Evolutionary conservation across 2,329 filamentous ascomycete species (phyloP), one percentile per base, ranked within the genome.

Genomic region (Aureobasidium mangrovei): DNA sequence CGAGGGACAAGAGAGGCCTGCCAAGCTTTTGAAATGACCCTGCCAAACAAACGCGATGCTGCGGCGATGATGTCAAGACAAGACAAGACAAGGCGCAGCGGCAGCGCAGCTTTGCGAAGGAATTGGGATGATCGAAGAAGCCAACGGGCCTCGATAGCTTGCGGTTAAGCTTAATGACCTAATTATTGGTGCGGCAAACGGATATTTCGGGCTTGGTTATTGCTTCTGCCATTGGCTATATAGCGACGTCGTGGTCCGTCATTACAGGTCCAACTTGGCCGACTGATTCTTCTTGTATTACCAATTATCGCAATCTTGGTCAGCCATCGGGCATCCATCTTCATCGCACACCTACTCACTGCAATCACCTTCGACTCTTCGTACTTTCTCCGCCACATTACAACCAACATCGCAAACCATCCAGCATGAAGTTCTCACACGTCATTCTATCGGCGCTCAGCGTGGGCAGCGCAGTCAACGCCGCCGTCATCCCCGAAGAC

Each of bases 1-100:
- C 32, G 7, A 18, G 18, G 18, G 18, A 18, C 18, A 18, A 18
- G 18, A 18, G 18, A 18, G 18, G 18, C 18, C 18, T 18, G 18
- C 18, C 18, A 18, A 18, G 18, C 18, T 18, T 18, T 18, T 18
- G 18, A 18, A n/a, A 35, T 4, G 33, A 48, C 45, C 33, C 45
- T 39, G 45, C 33, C 33, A 24, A 48, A 27, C 33, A 9, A 27
- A 39, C 42, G 38, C 47, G 42, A 41, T 24, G 47, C 47, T 38
- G 29, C 36, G 31, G 12, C 24, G 12, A 35, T 41, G 29, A 51
- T 41, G 47, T 42, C 47, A 51, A 51, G 47, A 51, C 47, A 12
- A 51, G 47, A 51, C 47, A 12, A 51, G 31, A 51, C 47, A 51
- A 51, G 47, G 47, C 47, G 47, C 47, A 51, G 47, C 38, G 26